Evolutionary conservation across 345 rosid species (phyloP), one percentile per base, ranked within the genome.

Genomic region (Erucastrum elatum): DNA sequence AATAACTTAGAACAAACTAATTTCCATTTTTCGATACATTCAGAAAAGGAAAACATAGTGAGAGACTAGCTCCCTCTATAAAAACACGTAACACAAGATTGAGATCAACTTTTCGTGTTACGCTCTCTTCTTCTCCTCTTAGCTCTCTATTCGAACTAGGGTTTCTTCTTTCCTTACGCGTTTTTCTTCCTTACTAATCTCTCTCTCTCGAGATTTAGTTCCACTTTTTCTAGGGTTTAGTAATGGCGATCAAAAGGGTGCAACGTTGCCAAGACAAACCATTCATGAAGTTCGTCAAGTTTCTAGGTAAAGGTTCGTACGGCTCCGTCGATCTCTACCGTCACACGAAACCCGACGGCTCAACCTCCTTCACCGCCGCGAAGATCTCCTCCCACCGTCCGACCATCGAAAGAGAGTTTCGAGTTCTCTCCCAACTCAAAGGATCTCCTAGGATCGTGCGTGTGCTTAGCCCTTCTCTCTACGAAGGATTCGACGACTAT

Each of bases 371-470:
- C 64, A 25, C 64, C 33, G 64, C 34, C 33, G 64, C 13, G 16
- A 60, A 60, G 30, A 11, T 13, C 34, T 13, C 17, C 56, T 51
- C 56, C 21, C 21, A 13, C 56, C 21, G 8, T 51, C 56, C 8
- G 56, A 51, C 56, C 1, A 51, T n/a, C 8, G 56, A 51, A 4
- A 65, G 34, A 56, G 81, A 78, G 44, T 53, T 71, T 70, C 11
- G 25, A 44, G 72, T 71, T 9, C 62, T 78, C 1, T 64, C 51
- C 2, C 59, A 71, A 31, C 72, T 78, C 37, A 71, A 34, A 78
- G 60, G 51, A 2, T 71, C 53, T 44, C 55, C 15, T 13, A 1
- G 16, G 16, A 51, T 51, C 56, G 56, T 51, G 8, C 56, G 21
- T 0, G 17, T 51, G 21, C 5, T 51, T 1, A 15, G 60, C 37